These are phyloP conservation scores for Physcomitrium patens DNA, from an alignment of 225 moss, liverwort and hornwort species.

Conservation along the genomic window DNA sequence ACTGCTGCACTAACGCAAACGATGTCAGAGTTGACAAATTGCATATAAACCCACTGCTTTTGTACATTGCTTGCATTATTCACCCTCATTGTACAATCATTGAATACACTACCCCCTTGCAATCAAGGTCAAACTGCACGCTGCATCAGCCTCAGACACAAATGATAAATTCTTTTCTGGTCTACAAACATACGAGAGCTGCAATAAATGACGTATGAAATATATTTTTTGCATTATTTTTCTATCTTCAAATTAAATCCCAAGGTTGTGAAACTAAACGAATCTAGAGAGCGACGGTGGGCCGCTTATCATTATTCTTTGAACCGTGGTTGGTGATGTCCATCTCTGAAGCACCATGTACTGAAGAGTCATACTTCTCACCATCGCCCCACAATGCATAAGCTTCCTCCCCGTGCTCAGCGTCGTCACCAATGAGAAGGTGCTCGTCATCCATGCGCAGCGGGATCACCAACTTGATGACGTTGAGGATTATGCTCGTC, in stretches of 20 bases:
- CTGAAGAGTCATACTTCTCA: conserved; percentile 34
- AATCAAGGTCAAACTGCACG: neutral
- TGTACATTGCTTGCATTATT: too few species aligned
- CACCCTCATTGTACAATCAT: conserved; percentile 23
- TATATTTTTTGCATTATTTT: neutral
- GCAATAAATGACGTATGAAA: neutral
- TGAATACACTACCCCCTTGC: conserved; percentile 20
- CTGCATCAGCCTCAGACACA: too few species aligned
- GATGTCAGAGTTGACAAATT: too few species aligned
- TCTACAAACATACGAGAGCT: conserved; percentile 7
- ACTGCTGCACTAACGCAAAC: too few species aligned
- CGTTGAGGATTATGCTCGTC: conserved; percentile 38
- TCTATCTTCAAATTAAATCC: neutral
- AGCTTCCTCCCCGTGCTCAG: conserved; percentile 57
- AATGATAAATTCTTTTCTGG: neutral
- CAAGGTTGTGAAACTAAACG: neutral
- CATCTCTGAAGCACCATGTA: conserved; percentile 37
- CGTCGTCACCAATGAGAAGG: conserved; percentile 49
- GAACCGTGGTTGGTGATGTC: conserved; percentile 31
- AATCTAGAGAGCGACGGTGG: conserved; percentile 14
- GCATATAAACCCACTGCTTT: too few species aligned
- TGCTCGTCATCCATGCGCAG: conserved; percentile 57
- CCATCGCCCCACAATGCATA: conserved; percentile 55
- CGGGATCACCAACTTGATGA: conserved; percentile 38
- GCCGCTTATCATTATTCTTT: neutral